Base-by-base conservation (phyloP, 2,329 filamentous ascomycete species). In the Diaporthe vexans region DNA sequence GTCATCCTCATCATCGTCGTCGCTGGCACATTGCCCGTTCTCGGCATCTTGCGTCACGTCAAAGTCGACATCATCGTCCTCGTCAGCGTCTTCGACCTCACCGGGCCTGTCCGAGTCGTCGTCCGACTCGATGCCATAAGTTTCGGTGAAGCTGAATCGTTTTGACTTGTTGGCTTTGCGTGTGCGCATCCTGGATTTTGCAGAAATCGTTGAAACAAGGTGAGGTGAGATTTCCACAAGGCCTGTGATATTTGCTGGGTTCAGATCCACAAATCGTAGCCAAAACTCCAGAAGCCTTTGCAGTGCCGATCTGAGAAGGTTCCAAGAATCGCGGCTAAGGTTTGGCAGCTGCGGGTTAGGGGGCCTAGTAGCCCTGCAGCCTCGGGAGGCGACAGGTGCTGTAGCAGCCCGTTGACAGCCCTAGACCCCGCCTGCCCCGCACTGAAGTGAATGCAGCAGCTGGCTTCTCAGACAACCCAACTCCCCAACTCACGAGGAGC, bases 111-210 rank as follows among this genome's bases (percentile, higher is more conserved):
- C 72, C 19, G 72, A 13, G 19, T 61, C 71, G 29, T 75, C 73
- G 24, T 76, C 73, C 29, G 73, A 73, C 40, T 51, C 73, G 19
- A 74, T 59, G 35, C 68, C 72, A 35, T 73, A 69, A 15, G 54
- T 37, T 19, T 70, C 69, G 19, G 61, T 65, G 35, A 75, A 76
- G 40, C 59, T 75, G 29, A 67, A 70, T 21, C 73, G 73, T 52
- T 72, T 74, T n/a, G 56, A 57, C 19, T 75, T 76, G 65, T 76
- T 76, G 19, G 69, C 40, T 54, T 73, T 74, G 19, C 75, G 73
- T n/a, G 75, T 76, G 35, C 75, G 73, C 75, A 76, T 76, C 21
- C 7, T 65, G 26, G 11, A 24, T 35, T 15, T 19, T 61, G n/a
- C n/a, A 21, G 10, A 13, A 1, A 29, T 24, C 46, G n/a, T 11